phyloP scores from a whole-genome alignment of 306 rosid genomes.

The Cucurbita pepo region DNA sequence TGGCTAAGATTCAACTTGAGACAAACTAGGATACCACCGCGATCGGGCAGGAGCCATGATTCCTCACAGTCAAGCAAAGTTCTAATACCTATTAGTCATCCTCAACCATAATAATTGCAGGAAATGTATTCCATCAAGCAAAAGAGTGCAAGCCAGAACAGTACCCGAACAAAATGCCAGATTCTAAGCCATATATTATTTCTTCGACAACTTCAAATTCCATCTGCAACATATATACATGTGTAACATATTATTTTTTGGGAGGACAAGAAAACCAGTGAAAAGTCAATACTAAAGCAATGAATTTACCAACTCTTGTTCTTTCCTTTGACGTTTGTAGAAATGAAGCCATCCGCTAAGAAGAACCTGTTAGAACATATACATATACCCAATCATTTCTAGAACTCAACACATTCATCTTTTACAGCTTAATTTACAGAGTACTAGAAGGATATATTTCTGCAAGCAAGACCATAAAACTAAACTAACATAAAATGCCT shows the following conservation, averaged over 20 bases:
- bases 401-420: not conserved
- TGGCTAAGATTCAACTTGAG: not conserved
- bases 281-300: not conserved
- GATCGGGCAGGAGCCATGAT: not conserved
- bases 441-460: not conserved
- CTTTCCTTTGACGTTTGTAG: constrained; percentile 62
- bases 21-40: not conserved
- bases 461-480: not conserved
- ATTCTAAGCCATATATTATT: constrained; percentile 86
- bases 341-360: constrained; percentile 88
- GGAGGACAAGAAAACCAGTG: not conserved
- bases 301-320: constrained; percentile 74
- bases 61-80: not conserved
- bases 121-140: not conserved
- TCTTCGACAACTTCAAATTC: constrained; percentile 89
- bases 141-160: not conserved
- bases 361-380: constrained; percentile 31
- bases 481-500: not conserved
- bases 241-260: constrained; percentile 6
- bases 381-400: not conserved
- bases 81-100: not conserved
- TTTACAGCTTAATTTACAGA: not conserved
- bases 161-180: constrained; percentile 95
- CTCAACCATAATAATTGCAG: not conserved
- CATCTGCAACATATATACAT: constrained; percentile 47